Base-by-base conservation (phyloP, 768 basidiomycete species). In the Galerina marginata region DNA sequence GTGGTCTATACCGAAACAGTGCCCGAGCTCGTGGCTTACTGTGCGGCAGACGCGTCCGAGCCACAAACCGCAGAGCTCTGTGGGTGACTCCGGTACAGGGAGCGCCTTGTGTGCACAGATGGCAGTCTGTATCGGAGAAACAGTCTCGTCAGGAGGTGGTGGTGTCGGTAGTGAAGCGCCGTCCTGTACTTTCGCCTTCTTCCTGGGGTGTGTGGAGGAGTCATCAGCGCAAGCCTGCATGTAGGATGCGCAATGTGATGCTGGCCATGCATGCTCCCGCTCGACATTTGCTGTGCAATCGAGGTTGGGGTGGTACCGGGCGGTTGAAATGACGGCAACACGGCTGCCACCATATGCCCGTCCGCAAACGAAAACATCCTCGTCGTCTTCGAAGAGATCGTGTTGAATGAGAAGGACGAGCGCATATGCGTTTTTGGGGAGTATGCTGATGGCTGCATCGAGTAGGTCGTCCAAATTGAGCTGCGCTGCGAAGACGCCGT, bases 1-100 rank as follows among this genome's bases (percentile, higher is more conserved):
- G 58, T 77, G 75, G 46, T 79, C 74, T n/a, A 77, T 74, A 20
- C 75, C 73, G 12, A 74, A 71, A 58, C 75, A 74, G 69, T 83
- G 81, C 53, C 81, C 71, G 45, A 79, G 59, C 70, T 83, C 73
- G 63, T 78, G 75, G 51, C 70, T 70, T n/a, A 75, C 71, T 0
- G 75, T 77, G 16, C 72, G 71, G 46, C 74, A 75, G 15, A 74
- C 68, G 9, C 77, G 71, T 10, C 70, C 67, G 3, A 78, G 71
- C 73, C 75, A 77, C n/a, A 77, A 46, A 10, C 65, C 71, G 6
- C 67, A 62, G 26, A 73, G 63, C 7, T 47, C 16, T 11, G 48
- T 37, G 0, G 52, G 5, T 4, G 54, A 29, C 6, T 50, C 29
- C 16, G 54, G 15, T 2, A 58, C 20, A 64, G 63, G 20, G 48